These are phyloP conservation scores for Crataegus laevigata DNA, from an alignment of 306 rosid species.

Conservation along the genomic window DNA sequence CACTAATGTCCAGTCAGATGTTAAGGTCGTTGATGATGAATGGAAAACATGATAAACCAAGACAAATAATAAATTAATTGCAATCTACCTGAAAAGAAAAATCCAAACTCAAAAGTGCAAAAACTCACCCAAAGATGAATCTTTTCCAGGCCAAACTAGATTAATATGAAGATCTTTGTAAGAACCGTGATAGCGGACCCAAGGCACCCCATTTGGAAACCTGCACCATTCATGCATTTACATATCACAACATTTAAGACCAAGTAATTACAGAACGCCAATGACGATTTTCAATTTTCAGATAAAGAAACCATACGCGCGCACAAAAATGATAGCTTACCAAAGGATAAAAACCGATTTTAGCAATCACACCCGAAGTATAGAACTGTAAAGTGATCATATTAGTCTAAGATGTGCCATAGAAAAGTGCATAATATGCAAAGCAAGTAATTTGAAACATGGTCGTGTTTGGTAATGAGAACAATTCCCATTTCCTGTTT, in stretches of 20 bases:
- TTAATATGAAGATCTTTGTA: constrained; percentile 59
- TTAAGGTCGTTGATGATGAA: neutral
- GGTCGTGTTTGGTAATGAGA: neutral
- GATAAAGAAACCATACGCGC: neutral
- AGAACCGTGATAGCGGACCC: constrained; percentile 68
- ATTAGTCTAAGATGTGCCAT: neutral
- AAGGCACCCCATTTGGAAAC: constrained; percentile 71
- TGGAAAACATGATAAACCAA: neutral
- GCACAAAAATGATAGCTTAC: neutral
- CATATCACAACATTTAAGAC: constrained; percentile 8
- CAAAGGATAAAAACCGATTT: neutral
- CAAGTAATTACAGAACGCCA: neutral
- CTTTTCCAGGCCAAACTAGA: constrained; percentile 88
- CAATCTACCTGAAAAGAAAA: neutral
- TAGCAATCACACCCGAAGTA: too few relatives aligned
- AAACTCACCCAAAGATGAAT: constrained; percentile 52
- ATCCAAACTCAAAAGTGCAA: neutral
- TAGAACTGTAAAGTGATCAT: neutral
- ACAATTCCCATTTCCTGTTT: neutral
- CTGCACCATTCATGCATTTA: constrained; percentile 31
- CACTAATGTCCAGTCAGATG: neutral
- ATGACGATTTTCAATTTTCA: neutral
- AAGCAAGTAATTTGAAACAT: neutral
- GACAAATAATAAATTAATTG: neutral
- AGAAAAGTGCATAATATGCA: neutral